A percentile compares a stretch with the other conserved stretches of the same genome.
Conservation (phyloP, 257 asterid genomes). For the Jasminum sambac region DNA sequence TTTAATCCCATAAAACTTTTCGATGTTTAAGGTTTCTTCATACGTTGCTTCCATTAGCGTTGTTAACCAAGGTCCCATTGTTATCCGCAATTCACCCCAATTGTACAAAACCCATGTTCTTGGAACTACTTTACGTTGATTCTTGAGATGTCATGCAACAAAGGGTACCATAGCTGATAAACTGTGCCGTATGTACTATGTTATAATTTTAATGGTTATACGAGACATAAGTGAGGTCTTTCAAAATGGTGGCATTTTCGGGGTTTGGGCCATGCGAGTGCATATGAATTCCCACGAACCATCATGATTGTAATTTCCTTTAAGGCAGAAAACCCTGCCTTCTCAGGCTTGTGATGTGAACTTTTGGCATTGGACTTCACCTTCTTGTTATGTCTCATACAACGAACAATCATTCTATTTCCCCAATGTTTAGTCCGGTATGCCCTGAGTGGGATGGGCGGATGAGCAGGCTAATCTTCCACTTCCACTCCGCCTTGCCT, state of each 20-base stretch:
- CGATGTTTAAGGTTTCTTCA: slow-evolving; percentile 37
- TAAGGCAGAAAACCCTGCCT: slow-evolving; percentile 58
- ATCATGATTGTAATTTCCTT: slow-evolving; percentile 56
- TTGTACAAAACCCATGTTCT: slow-evolving; percentile 60
- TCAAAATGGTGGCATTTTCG: slow-evolving; percentile 41
- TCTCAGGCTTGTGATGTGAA: slow-evolving; percentile 49
- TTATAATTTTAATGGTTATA: slow-evolving; percentile 62
- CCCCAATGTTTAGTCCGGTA: no score
- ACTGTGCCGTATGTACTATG: slow-evolving; percentile 81
- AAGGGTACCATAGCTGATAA: slow-evolving; percentile 63
- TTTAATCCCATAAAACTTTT: slow-evolving; percentile 24
- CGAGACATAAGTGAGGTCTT: slow-evolving; percentile 57
- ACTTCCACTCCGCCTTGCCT: no score
- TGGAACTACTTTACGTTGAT: slow-evolving; percentile 39
- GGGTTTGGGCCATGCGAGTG: slow-evolving; percentile 62
- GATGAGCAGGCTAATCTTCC: no score
- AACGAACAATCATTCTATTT: no score
- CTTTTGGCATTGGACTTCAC: slow-evolving; percentile 56
- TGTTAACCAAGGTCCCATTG: slow-evolving; percentile 63
- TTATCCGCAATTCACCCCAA: slow-evolving; percentile 68
- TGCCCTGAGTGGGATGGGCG: no score
- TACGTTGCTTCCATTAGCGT: slow-evolving; percentile 50
- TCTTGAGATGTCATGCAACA: slow-evolving; percentile 60
- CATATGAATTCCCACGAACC: slow-evolving; percentile 75
- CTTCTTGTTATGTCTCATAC: slow-evolving; percentile 51